Base-by-base conservation (phyloP, 495 filamentous ascomycete genomes). In the Pyronema domesticum region DNA sequence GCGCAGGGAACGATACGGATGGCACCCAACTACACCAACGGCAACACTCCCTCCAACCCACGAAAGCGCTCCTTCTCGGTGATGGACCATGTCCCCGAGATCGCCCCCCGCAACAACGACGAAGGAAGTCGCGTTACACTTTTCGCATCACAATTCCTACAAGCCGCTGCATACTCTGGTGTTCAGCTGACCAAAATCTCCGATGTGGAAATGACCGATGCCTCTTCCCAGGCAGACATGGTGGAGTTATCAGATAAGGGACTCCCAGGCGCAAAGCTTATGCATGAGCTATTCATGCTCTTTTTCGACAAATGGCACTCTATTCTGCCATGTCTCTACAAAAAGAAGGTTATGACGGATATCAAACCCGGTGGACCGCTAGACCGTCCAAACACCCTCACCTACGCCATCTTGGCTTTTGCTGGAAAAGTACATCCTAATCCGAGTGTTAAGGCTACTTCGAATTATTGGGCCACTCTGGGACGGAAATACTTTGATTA, bases 251-350 rank as follows among this genome's bases (percentile, higher is more conserved):
- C 47, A 35, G 47, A 50, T 34, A 34, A 50, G 34, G 47, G 19
- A 3, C 47, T 50, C 2, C 62, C 62, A 6, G 8, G 57, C 13
- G 56, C 46, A 19, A 51, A 52, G 30, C 37, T 51, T 15, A 51
- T 64, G 14, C 10, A 46, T 5, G 62, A 60, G 39, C 55, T 64
- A 23, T 59, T 64, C 11, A 47, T 45, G 14, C 36, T 55, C 13
- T 64, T 64, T 34, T 64, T 64, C 19, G 57, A 55, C 8, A 61
- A 64, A 50, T 58, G 65, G 15, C 62, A 64, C 23, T 46, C 58
- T 1, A 55, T 64, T 19, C 42, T 64, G 5, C 62, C 62, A n/a
- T 64, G 57, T 37, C 58, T 64, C 33, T 64, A 64, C 55, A 58
- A 60, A 23, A 53, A 60, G 11, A 51, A 54, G 14, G 55, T 64